These are phyloP conservation scores for Hypoxylon sp. DNA, from an alignment of 2,329 filamentous ascomycete genomes.

Conservation along the genomic window DNA sequence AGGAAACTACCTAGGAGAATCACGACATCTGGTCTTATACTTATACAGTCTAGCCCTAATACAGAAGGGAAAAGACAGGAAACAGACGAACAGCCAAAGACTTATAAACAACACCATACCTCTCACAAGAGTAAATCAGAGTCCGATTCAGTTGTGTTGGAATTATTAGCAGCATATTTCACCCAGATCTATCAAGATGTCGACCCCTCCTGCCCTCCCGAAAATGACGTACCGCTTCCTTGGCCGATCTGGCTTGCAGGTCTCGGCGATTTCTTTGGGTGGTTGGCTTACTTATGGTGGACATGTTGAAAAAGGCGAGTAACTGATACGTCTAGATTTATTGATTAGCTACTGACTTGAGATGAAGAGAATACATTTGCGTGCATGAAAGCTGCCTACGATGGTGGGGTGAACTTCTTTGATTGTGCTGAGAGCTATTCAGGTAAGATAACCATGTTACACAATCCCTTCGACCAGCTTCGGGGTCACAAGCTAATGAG, in stretches of 20 bases:
- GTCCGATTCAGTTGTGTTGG: no score
- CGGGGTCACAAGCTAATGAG: conserved; percentile 37
- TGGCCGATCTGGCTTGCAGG: conserved; percentile 75
- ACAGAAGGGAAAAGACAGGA: no score
- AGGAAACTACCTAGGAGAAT: no score
- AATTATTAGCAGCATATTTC: no score
- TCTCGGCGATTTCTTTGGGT: conserved; percentile 76
- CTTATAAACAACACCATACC: no score
- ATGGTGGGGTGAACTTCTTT: conserved; percentile 69
- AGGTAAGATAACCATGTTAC: conserved; percentile 36
- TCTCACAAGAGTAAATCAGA: no score
- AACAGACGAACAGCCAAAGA: no score
- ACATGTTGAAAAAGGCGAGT: conserved; percentile 71
- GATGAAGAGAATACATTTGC: conserved; percentile 63
- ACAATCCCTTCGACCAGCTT: no score
- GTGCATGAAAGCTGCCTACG: conserved; percentile 69
- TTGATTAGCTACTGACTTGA: conserved; percentile 8
- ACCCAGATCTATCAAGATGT: conserved; percentile 29
- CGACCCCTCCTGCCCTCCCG: conserved; percentile 42
- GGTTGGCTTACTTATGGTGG: conserved; percentile 80
- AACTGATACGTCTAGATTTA: not conserved
- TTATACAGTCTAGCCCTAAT: no score
- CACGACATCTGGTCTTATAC: no score
- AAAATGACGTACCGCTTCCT: conserved; percentile 77
- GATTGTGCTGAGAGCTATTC: conserved; percentile 61